A percentile compares a stretch with the other conserved stretches of the same genome.
Conservation (phyloP, 2,329 filamentous ascomycete genomes). For the Lachnellula cervina region DNA sequence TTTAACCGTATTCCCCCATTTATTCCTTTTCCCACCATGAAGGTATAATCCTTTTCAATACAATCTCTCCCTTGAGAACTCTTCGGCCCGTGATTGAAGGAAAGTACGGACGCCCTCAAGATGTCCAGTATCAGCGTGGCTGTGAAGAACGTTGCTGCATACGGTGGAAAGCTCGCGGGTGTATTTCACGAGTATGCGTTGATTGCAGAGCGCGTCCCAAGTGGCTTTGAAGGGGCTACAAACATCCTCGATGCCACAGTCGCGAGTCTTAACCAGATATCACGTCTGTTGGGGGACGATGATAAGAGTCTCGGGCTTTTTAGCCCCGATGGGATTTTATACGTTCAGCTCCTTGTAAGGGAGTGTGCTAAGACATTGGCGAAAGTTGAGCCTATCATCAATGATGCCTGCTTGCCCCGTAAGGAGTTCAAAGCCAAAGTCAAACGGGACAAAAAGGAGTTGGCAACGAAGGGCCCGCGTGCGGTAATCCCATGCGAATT, state of each 20-base stretch:
- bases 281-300: conserved; percentile 12
- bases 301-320: conserved; percentile 7
- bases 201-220: neutral
- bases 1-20: neutral
- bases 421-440: conserved; percentile 14
- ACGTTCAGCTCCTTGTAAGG: conserved; percentile 15
- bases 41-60: neutral
- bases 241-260: conserved; percentile 18
- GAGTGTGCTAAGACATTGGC: conserved; percentile 18
- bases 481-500: conserved; percentile 1
- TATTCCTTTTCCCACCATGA: neutral
- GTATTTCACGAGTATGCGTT: conserved; percentile 20
- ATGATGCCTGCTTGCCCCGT: conserved; percentile 7
- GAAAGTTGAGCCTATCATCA: conserved; percentile 11
- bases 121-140: neutral
- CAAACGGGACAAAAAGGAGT: conserved; percentile 9
- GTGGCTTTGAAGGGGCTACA: conserved; percentile 14
- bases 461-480: neutral
- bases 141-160: conserved; percentile 10
- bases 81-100: neutral
- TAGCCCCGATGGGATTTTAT: conserved; percentile 19
- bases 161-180: conserved; percentile 15
- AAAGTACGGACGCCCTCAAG: conserved; percentile 11
- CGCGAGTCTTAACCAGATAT: conserved; percentile 18
- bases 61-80: neutral